These are phyloP conservation scores for Penicillium goetzii DNA, from an alignment of 495 filamentous ascomycete genomes.

Conservation along the genomic window DNA sequence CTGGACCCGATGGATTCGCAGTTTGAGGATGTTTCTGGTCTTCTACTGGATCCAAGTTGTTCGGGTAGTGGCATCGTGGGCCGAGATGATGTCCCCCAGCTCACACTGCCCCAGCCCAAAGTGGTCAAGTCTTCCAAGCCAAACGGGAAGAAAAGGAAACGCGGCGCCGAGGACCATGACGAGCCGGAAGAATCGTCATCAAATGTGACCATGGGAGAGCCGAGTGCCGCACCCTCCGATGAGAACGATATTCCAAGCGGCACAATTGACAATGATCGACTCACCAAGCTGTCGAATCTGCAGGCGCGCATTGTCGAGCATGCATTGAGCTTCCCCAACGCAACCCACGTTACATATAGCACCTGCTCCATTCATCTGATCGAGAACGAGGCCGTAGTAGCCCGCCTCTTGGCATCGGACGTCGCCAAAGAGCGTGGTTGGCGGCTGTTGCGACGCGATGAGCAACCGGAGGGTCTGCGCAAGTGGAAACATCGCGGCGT, in stretches of 20 bases:
- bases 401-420: conserved; percentile 64
- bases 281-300: conserved; percentile 73
- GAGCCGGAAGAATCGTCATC: conserved; percentile 21
- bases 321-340: conserved; percentile 81
- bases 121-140: conserved; percentile 26
- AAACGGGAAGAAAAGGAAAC: conserved; percentile 53
- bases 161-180: conserved; percentile 30
- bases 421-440: conserved; percentile 73
- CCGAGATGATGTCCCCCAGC: conserved; percentile 70
- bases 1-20: conserved; percentile 61
- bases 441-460: conserved; percentile 68
- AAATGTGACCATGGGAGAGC: conserved; percentile 16
- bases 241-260: conserved; percentile 41
- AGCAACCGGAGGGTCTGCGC: conserved; percentile 71
- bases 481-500: conserved; percentile 73
- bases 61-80: conserved; percentile 94
- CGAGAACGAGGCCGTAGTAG: conserved; percentile 88
- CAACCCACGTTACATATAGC: conserved; percentile 79
- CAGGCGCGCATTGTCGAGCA: conserved; percentile 78
- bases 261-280: conserved; percentile 49
- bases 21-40: conserved; percentile 63
- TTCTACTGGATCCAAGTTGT: conserved; percentile 91
- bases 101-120: conserved; percentile 49
- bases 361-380: conserved; percentile 86
- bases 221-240: conserved; percentile 32